Percentiles rank a stretch among this genome's conserved stretches.
Conservation (phyloP, 257 asterid genomes). For the Capsicum pubescens region DNA sequence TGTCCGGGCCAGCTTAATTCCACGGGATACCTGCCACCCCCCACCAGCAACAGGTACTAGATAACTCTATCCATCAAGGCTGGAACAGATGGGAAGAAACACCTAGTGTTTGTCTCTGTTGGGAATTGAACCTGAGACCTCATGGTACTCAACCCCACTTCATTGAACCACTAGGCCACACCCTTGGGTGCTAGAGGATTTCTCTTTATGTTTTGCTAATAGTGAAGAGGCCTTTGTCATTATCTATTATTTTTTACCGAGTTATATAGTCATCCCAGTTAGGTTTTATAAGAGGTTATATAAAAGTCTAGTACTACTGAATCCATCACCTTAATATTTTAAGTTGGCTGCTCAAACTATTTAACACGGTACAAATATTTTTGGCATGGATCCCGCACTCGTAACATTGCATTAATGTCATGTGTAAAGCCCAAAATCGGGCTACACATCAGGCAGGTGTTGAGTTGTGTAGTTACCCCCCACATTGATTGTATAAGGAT, state of each 20-base stretch:
- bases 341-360: neutral
- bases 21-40: too few species aligned
- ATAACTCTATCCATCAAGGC: too few species aligned
- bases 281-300: neutral
- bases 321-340: slow-evolving; percentile 3
- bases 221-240: neutral
- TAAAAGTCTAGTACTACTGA: neutral
- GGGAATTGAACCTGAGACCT: too few species aligned
- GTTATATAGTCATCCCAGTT: neutral
- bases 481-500: neutral
- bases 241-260: neutral
- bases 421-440: neutral
- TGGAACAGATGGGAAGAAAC: too few species aligned
- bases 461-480: neutral
- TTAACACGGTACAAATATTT: slow-evolving; percentile 10
- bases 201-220: neutral
- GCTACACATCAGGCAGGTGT: neutral
- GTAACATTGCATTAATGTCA: neutral
- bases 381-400: neutral
- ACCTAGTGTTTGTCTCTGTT: too few species aligned
- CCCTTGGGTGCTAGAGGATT: neutral
- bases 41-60: too few species aligned
- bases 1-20: too few species aligned
- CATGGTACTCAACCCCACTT: too few species aligned
- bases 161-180: too few species aligned